Evolutionary conservation across 2,329 filamentous ascomycete species (phyloP), one percentile per base, ranked within the genome.

Genomic region (Colletotrichum cereale): DNA sequence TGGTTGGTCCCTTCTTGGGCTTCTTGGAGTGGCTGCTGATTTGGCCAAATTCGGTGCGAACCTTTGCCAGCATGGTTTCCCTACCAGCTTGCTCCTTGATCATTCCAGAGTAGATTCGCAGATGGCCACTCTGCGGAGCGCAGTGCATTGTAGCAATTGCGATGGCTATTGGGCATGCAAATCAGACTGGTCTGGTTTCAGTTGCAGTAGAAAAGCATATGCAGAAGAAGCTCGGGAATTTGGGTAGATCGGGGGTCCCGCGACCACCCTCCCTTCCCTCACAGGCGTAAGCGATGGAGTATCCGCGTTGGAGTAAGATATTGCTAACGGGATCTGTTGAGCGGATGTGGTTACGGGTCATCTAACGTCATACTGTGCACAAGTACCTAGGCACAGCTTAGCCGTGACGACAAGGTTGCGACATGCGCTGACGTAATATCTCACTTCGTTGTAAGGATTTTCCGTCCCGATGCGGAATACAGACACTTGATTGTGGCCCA

Each of bases 331-430:
- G 50, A 61, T 62, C 57, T 57, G 57, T 66, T 40, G 38, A 47
- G 55, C 55, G 67, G 62, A 16, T 66, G 55, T 24, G 36, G 31
- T 48, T 61, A 50, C 48, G 62, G 56, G 48, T 50, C 29, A 21
- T 56, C 40, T 12, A 48, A 67, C 68, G 68, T 71, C 68, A 71
- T 68, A 52, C 21, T 11, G 42, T 21, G 8, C 24, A 47, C 8
- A 2, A 47, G 16, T 12, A 12, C 3, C 21, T 12, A 21, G 7
- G 3, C 12, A 47, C 12, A 48, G 47, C 50, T 47, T 48, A 55
- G 26, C 12, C 26, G 53, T 71, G 68, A 71, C 68, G 68, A 58
- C 48, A 68, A 31, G 16, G 34, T 52, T 71, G 50, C 58, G 58
- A 63, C 18, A 38, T 12, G 36, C 34, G 58, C 42, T 62, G 58